phyloP scores from a whole-genome alignment of 345 rosid genomes.

The Cardamine resedifolia region DNA sequence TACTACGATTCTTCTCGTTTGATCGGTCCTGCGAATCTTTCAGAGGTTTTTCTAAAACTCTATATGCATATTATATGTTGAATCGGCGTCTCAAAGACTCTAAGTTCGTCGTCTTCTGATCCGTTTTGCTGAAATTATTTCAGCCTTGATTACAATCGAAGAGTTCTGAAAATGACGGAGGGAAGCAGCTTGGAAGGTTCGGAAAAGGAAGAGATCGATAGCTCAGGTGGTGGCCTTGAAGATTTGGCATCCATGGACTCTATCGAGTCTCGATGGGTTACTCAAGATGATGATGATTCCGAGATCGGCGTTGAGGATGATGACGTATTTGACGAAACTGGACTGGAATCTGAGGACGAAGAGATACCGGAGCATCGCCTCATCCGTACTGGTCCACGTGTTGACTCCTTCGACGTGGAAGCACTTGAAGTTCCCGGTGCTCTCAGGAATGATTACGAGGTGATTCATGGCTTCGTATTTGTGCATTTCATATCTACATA shows the following conservation, averaged over 20 bases:
- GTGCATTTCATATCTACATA: background rate
- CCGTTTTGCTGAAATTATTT: conserved; percentile 10
- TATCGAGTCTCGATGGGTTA: conserved; percentile 91
- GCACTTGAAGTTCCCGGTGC: conserved; percentile 94
- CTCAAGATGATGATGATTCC: conserved; percentile 81
- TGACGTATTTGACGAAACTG: conserved; percentile 37
- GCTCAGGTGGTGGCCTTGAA: conserved; percentile 37
- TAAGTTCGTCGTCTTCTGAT: conserved; percentile 6
- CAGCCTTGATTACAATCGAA: conserved; percentile 18
- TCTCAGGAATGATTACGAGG: conserved; percentile 75
- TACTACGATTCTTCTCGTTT: conserved; percentile 12
- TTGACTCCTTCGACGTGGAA: conserved; percentile 94
- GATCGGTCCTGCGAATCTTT: conserved; percentile 4
- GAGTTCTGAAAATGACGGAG: conserved; percentile 52
- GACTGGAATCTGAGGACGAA: conserved; percentile 76
- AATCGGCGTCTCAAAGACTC: conserved; percentile 9
- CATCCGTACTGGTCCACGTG: conserved; percentile 86
- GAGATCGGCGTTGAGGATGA: conserved; percentile 57
- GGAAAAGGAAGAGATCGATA: conserved; percentile 51
- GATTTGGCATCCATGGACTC: conserved; percentile 71
- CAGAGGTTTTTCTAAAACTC: background rate
- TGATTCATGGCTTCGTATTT: conserved; percentile 21
- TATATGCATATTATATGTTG: background rate
- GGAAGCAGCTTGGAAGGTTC: conserved; percentile 46
- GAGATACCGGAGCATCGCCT: conserved; percentile 69